phyloP scores from a whole-genome alignment of 2,329 filamentous ascomycete genomes.

The Sclerotinia trifoliorum region DNA sequence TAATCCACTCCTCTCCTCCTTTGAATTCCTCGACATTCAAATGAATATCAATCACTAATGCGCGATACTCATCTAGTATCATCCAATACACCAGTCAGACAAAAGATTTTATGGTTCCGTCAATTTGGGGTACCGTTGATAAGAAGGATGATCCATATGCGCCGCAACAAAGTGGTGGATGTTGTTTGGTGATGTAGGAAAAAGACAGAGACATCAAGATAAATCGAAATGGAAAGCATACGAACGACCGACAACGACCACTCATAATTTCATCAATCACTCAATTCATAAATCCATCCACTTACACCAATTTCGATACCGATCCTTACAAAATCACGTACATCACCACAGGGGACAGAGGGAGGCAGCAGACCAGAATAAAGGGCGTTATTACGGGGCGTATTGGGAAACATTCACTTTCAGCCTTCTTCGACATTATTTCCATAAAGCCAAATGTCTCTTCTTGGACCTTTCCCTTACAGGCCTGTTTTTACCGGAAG shows the following conservation, averaged over 20 bases:
- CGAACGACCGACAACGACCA: constrained; percentile 24
- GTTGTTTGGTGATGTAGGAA: constrained; percentile 88
- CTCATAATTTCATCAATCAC: constrained; percentile 21
- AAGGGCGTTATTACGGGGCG: constrained; percentile 21
- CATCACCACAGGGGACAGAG: constrained; percentile 14
- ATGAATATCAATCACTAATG: constrained; percentile 19
- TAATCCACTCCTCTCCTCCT: constrained; percentile 45
- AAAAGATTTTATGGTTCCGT: constrained; percentile 96
- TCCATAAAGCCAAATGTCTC: constrained; percentile 1
- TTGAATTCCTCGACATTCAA: neutral
- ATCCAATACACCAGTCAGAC: constrained; percentile 98
- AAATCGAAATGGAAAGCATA: constrained; percentile 23
- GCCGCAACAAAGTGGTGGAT: constrained; percentile 83
- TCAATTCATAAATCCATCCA: constrained; percentile 17
- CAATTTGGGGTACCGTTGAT: constrained; percentile 91
- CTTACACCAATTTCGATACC: constrained; percentile 16
- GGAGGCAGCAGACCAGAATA: constrained; percentile 2
- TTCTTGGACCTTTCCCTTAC: neutral
- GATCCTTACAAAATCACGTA: constrained; percentile 11
- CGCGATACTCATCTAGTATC: constrained; percentile 57
- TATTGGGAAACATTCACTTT: constrained; percentile 13
- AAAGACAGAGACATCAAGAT: constrained; percentile 21
- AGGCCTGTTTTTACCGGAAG: constrained; percentile 7
- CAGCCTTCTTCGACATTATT: constrained; percentile 15
- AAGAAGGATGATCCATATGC: constrained; percentile 98